Evolutionary conservation across 441 rosid genomes (phyloP), one percentile per base, ranked within the genome.

Genomic region (Adansonia madagascariensis): DNA sequence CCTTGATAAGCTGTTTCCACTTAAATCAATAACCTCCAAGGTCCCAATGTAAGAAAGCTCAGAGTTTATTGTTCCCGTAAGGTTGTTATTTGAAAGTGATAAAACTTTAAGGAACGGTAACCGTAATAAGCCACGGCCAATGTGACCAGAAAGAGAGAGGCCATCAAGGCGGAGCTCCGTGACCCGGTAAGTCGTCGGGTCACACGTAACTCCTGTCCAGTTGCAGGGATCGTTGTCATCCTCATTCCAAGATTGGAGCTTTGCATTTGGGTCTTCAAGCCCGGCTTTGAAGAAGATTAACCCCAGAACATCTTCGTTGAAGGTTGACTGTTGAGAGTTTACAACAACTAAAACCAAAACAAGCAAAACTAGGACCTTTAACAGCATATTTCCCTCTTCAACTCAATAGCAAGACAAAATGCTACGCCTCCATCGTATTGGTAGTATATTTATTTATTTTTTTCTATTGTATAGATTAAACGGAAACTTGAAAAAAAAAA

Each of bases 271-370:
- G 93, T 95, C 99, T 14, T 80, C 71, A 22, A 95, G 91, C 7
- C 95, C 99, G 2, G 97, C 86, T 78, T 95, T 95, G 88, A 95
- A 95, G 55, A 92, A 97, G 78, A 95, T 90, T 77, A 95, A 84
- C 31, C 98, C 97, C 78, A 90, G 79, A 67, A 92, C 97, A 80
- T 95, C 99, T 80, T 95, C 98, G 85, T 90, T 91, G 87, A 95
- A 87, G 3, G 85, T 82, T 7, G 91, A 80, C 82, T 88, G 93
- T 12, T 81, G 74, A 18, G 89, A 81, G 6, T 81, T 82, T 7
- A 71, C 86, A 52, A 50, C 52, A 7, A 80, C 56, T 4, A 84
- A 78, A 62, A 53, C 81, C 0, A 83, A n/a, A 17, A 79, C 61
- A 73, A 86, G 71, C 47, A 88, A 18, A 64, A 83, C 35, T 31